Base-by-base conservation (phyloP, 352 stramenopile species). In the Globisporangium rhizosaccharum region DNA sequence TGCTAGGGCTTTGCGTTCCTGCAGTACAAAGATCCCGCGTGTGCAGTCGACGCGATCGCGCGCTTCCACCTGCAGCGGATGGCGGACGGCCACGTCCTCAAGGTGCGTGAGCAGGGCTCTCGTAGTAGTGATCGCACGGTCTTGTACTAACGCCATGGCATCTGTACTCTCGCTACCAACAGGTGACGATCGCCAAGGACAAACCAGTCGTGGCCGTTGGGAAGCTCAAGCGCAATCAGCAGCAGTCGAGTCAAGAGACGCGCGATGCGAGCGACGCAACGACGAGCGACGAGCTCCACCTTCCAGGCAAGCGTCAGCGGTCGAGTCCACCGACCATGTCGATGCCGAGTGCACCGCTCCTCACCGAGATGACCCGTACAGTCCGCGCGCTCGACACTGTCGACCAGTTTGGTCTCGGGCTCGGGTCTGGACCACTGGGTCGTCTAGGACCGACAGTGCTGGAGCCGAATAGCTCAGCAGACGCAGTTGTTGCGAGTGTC, bases 1-100 rank as follows among this genome's bases (percentile, higher is more conserved):
- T 3, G 15, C 11, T 36, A 88, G 82, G 83, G 83, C 17, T 92
- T 92, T 61, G 83, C 83, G 33, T 92, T 92, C 28, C 51, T 92
- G 23, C 76, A 92, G 50, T 92, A 88, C 46, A 79, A 87, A 53
- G 70, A 88, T 50, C 56, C 71, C 0, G 49, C 55, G 0, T 68
- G 80, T 42, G 81, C 83, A 9, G 46, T 53, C 11, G 62, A 57
- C 36, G 83, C 83, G 10, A 92, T 92, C 55, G 60, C 75, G 23
- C 79, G 73, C 41, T 75, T 90, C 50, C 80, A 92, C 53, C 73
- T 77, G 30, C 73, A 73, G 48, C 76, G 68, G 56, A 68, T 92
- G 37, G 64, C 69, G 8, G 83, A 92, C 56, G 83, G 83, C 33
- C 81, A 91, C 45, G 63, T 90, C 33, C 75, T 92, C 45, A 90